Conservation (phyloP, 108 stramenopile species). For the Cyclotella choctawhatcheeana region DNA sequence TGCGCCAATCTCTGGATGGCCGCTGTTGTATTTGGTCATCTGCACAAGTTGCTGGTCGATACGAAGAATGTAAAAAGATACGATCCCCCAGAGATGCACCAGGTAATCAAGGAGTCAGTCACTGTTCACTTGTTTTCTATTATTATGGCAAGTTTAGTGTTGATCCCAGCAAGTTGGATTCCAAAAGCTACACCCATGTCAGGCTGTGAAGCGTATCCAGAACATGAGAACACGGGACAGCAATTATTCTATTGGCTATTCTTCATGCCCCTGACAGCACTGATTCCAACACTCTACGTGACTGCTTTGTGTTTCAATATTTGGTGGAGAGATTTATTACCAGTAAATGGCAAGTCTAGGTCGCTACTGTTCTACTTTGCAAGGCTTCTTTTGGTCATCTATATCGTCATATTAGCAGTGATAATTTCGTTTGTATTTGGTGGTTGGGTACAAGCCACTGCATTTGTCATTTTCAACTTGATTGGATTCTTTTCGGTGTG, state of each 20-base stretch:
- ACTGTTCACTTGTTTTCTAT: slow-evolving; percentile 32
- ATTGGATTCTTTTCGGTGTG: slow-evolving; percentile 32
- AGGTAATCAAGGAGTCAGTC: slow-evolving; percentile 19
- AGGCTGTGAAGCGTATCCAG: slow-evolving; percentile 40
- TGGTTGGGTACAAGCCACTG: slow-evolving; percentile 44
- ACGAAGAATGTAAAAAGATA: slow-evolving; percentile 17
- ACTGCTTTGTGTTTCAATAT: slow-evolving; percentile 24
- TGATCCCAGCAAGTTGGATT: slow-evolving; percentile 22
- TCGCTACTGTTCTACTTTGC: slow-evolving; percentile 39
- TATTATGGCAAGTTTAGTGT: slow-evolving; percentile 23
- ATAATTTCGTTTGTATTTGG: slow-evolving; percentile 34
- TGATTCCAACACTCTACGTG: slow-evolving; percentile 23
- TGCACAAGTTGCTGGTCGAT: slow-evolving; percentile 23
- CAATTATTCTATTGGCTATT: slow-evolving; percentile 39
- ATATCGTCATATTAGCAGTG: slow-evolving; percentile 28
- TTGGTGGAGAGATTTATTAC: slow-evolving; percentile 37
- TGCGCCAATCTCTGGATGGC: slow-evolving; percentile 45
- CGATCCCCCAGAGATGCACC: slow-evolving; percentile 20
- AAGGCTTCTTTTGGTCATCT: slow-evolving; percentile 30
- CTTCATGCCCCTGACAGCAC: slow-evolving; percentile 37
- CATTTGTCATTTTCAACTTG: slow-evolving; percentile 37
- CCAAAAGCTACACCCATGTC: slow-evolving; percentile 19
- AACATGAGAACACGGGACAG: slow-evolving; percentile 20
- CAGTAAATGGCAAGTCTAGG: slow-evolving; percentile 30
- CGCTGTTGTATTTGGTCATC: slow-evolving; percentile 18